Base-by-base conservation (phyloP, 2,329 filamentous ascomycete genomes). In the Fusarium sp. region DNA sequence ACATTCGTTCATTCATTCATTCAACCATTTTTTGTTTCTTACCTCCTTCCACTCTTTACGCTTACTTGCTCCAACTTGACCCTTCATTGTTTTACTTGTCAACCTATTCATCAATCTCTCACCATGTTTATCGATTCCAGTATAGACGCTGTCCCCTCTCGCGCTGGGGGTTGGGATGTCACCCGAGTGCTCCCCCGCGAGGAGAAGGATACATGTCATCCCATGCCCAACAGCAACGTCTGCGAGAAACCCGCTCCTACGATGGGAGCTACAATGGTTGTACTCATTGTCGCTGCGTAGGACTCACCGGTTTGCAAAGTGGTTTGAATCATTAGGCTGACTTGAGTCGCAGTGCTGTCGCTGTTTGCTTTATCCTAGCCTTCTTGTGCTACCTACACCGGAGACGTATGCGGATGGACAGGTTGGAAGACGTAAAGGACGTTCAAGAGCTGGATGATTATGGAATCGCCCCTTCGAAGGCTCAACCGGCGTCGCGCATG, bases 361-460 rank as follows among this genome's bases (percentile, higher is more conserved):
- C 70, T 12, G 38, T 73, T 11, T 61, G 60, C 17, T 58, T 45
- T 35, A 70, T 79, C 47, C 22, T 79, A n/a, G 35, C 32, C 0
- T 56, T 77, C n/a, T 66, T 79, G 6, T 72, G 56, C 33, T 67
- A 61, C 37, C 58, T 79, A 11, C 78, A 79, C 37, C 74, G 73
- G 6, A 68, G 74, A 40, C 74, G 73, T 32, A 61, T 68, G 57
- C 65, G 66, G 20, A 32, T 71, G 2, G 78, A 79, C 9, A 54
- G 32, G 12, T 54, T 68, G 20, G 78, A 79, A 65, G 74, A 79
- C 54, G 58, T 72, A 22, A 79, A 79, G 43, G 69, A 67, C 25
- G 12, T 69, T 22, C 75, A 79, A 62, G 78, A 79, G 65, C 62
- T 79, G 54, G 78, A 79, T 40, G 78, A 79, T 54, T 79, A 79